phyloP scores from a whole-genome alignment of 139 green algal genomes.

The Micractinium sp. region DNA sequence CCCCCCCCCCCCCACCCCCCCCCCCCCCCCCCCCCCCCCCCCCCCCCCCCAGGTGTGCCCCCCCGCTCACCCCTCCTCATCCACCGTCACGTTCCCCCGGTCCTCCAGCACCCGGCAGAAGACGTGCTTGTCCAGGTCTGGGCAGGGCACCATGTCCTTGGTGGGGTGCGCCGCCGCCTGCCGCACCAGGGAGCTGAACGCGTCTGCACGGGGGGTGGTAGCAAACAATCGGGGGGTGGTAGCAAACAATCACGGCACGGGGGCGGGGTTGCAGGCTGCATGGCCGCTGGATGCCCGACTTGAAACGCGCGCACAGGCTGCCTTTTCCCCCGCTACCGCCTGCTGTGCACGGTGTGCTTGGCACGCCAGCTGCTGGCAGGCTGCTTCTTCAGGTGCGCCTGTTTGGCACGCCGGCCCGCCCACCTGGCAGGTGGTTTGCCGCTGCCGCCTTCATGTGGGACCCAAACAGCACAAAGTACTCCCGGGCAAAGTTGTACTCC shows the following conservation, averaged over 20 bases:
- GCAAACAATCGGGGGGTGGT: neutral
- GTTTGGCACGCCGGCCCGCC: too few species aligned
- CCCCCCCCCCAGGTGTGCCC: neutral
- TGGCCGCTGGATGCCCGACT: too few species aligned
- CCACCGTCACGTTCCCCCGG: constrained; percentile 50
- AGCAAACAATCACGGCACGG: neutral
- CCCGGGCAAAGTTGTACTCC: constrained; percentile 44
- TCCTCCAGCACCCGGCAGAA: constrained; percentile 60
- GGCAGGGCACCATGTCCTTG: constrained; percentile 57
- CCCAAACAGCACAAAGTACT: constrained; percentile 50
- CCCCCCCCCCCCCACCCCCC: neutral
- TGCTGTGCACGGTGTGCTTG: neutral
- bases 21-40: too few species aligned
- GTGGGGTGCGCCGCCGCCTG: constrained; percentile 40
- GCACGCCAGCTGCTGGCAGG: neutral
- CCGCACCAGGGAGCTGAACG: constrained; percentile 51
- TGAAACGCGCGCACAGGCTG: too few species aligned
- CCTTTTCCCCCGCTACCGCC: too few species aligned
- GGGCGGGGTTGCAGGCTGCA: too few species aligned
- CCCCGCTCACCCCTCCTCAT: constrained; percentile 47
- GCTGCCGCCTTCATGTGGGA: constrained; percentile 49
- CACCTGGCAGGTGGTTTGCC: constrained; percentile 42
- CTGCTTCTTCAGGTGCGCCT: neutral
- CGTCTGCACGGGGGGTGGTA: constrained; percentile 24
- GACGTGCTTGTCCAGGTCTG: constrained; percentile 52